phyloP scores from a whole-genome alignment of 2,329 filamentous ascomycete genomes.

The Exophiala oligosperma region DNA sequence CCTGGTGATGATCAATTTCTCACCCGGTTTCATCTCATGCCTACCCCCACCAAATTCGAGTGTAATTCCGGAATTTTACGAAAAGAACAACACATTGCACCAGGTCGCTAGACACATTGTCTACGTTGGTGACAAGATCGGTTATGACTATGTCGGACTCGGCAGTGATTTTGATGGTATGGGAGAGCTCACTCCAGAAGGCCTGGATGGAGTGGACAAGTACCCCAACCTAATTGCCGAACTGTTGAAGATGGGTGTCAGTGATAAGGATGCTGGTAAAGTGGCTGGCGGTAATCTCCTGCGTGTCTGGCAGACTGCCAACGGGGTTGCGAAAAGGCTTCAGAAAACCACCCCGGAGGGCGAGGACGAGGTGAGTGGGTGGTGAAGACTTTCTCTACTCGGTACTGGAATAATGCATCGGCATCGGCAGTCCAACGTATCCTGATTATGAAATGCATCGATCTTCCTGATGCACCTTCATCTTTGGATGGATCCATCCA shows the following conservation, averaged over 20 bases:
- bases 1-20: slow-evolving; percentile 89
- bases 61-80: slow-evolving; percentile 68
- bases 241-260: slow-evolving; percentile 70
- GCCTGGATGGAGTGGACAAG: slow-evolving; percentile 81
- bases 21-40: slow-evolving; percentile 80
- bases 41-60: slow-evolving; percentile 57
- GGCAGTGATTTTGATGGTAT: slow-evolving; percentile 86
- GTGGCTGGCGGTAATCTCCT: slow-evolving; percentile 78
- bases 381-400: neutral
- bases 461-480: too few species aligned
- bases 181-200: slow-evolving; percentile 57
- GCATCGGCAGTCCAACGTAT: too few species aligned
- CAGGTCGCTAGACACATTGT: slow-evolving; percentile 79
- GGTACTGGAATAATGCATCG: too few species aligned
- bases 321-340: slow-evolving; percentile 67
- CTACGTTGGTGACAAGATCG: slow-evolving; percentile 79
- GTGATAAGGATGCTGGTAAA: slow-evolving; percentile 70
- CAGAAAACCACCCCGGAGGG: slow-evolving; percentile 54
- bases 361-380: slow-evolving; percentile 41
- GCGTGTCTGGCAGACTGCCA: slow-evolving; percentile 79
- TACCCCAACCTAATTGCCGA: slow-evolving; percentile 77
- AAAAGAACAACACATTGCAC: slow-evolving; percentile 68
- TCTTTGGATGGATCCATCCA: too few species aligned
- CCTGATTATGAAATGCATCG: too few species aligned
- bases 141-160: slow-evolving; percentile 83